Evolutionary conservation across 768 basidiomycete species (phyloP), one percentile per base, ranked within the genome.

Genomic region (Podaxis pistillaris): DNA sequence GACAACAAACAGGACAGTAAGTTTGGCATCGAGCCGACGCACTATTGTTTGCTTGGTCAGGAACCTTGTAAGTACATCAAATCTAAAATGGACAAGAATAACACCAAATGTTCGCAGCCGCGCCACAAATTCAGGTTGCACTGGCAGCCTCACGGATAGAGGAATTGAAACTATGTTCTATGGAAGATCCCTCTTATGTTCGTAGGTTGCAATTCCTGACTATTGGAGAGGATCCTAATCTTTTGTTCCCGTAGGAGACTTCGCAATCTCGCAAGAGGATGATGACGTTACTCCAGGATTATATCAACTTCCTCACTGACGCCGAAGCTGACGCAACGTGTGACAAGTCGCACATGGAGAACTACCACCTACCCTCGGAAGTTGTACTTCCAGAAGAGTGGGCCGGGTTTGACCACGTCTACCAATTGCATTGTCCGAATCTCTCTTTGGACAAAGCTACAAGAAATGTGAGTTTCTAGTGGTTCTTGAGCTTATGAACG

Each of bases 391-490:
- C 86, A 28, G 78, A 85, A 24, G 90, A 93, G 68, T 89, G 86
- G 90, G 83, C 82, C 1, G 85, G 87, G 63, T 98, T 96, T 74
- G 89, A 91, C 70, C 91, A 96, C 68, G 93, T 95, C 26, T 93
- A 95, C 70, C 92, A 96, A 69, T 82, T 94, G 15, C 94, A 97
- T 73, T 90, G 86, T 64, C 95, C 94, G 0, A 89, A 86, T 53
- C 81, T 96, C 51, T 87, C 86, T 68, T 79, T 94, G 77, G 89
- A 88, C 68, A 87, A 86, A 69, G 81, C 85, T 26, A 85, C 88
- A 33, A 87, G 94, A 65, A 90, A 96, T 73, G 92, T 95, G 67
- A 68, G 89, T 76, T n/a, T 15, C 30, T 41, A 28, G 24, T 55
- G 12, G n/a, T 60, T n/a, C 28, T 37, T 8, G 8, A 33, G 22